Base-by-base conservation (phyloP, 2,329 filamentous ascomycete species). In the Arthrobotrys pseudoclavata region DNA sequence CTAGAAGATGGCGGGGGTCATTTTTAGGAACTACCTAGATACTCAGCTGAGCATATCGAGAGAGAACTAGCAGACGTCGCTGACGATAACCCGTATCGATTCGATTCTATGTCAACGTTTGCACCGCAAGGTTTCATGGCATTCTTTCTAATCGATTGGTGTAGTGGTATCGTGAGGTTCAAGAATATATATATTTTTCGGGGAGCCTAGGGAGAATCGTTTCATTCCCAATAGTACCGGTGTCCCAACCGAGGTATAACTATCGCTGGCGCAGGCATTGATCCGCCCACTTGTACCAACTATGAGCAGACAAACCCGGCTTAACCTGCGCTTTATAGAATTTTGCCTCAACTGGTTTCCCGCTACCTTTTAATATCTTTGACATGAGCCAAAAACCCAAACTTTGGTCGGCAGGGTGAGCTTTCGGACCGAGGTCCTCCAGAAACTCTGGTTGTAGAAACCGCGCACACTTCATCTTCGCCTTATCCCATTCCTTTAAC, bases 321-420 rank as follows among this genome's bases (percentile, higher is more conserved):
- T 31, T 31, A 9, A 53, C 22, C 26, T 53, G 24, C 9, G 13
- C 3, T n/a, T 31, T 22, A 9, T 31, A 53, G 7, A 53, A 53
- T n/a, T 53, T 53, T 5, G 50, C 50, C 15, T 53, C 50, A 0
- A 53, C 26, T 3, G 15, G 3, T 10, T 53, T 53, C 13, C 50
- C 50, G 9, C 13, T 53, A 6, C 22, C 13, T 9, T 53, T 31
- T 15, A 53, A 31, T 2, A 31, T 18, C 50, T 29, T 22, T n/a
- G 50, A 2, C 50, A 53, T 53, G 10, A 53, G 26, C 50, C 50
- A 53, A 53, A n/a, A 18, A 7, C 50, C 50, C 13, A 53, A 18
- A 31, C 13, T 53, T 15, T 31, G 13, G 9, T 53, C 50, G 0
- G 13, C 26, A 1, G 6, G 0, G 4, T 34, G 7, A 13, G 6